These are phyloP conservation scores for Yamadazyma trypodendri DNA, from an alignment of 1,139 yeast species.

Conservation along the genomic window DNA sequence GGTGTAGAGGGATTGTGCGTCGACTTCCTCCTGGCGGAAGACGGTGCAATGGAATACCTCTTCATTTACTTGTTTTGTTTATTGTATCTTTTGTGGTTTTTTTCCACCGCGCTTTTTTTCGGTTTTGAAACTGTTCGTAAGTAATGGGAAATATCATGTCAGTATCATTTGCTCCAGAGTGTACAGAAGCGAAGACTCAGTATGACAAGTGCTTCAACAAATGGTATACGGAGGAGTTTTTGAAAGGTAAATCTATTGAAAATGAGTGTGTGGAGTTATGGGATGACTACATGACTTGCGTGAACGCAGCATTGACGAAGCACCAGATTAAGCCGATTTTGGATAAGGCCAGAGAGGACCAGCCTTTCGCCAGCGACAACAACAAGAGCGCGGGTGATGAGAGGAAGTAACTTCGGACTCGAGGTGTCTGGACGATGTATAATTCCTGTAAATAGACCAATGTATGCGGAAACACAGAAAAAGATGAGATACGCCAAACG, in stretches of 20 bases:
- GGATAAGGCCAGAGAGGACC: constrained; percentile 88
- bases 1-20: constrained; percentile 18
- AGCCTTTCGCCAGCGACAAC: constrained; percentile 61
- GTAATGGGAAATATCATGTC: constrained; percentile 83
- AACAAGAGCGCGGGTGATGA: constrained; percentile 17
- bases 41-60: constrained; percentile 41
- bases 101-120: background rate
- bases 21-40: constrained; percentile 38
- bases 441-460: background rate
- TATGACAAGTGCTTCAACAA: constrained; percentile 91
- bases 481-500: too few species aligned
- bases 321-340: constrained; percentile 81
- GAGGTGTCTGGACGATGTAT: too few species aligned
- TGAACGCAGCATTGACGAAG: constrained; percentile 69
- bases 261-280: constrained; percentile 92
- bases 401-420: background rate
- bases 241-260: constrained; percentile 66
- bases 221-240: constrained; percentile 92
- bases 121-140: background rate
- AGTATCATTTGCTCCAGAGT: constrained; percentile 94
- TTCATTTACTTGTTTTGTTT: constrained; percentile 23
- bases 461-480: too few species aligned
- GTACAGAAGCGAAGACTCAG: constrained; percentile 78
- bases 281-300: constrained; percentile 83
- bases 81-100: background rate